Evolutionary conservation across 2,329 filamentous ascomycete species (phyloP), one percentile per base, ranked within the genome.

Genomic region (Talaromyces sp.): DNA sequence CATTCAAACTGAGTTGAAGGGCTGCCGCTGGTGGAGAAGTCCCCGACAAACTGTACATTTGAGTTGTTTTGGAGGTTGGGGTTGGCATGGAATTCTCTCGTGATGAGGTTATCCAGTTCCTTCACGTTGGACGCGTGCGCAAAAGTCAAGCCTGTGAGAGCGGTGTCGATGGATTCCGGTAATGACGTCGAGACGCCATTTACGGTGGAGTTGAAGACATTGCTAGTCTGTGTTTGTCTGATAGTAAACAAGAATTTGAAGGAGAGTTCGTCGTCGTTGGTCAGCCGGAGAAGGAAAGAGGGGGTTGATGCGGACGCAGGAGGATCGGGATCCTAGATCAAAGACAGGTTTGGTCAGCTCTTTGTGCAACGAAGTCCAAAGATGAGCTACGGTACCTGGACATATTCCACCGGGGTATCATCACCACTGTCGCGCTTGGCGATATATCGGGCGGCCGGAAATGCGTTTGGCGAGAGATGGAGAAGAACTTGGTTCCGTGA

Each of bases 51-150:
- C 70, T 96, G 90, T 44, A 99, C 95, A 72, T 98, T 98, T 60
- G 92, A 85, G 72, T 97, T 98, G 74, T 96, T 98, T 80, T 99
- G 95, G 61, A 99, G 81, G 72, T 99, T 99, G 0, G 95, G 95
- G 72, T 99, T 92, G 67, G 94, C 92, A 68, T 98, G 92, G 70
- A 99, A 98, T 75, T 99, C 95, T 68, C 93, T 85, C 16, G 94
- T 98, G 55, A 98, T 89, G 54, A 99, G 81, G 67, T 95, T 97
- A 72, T 98, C 95, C 59, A 99, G 86, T 70, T 99, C 95, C 76
- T 86, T 90, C 34, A 87, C 80, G 58, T 88, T 96, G 0, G 93
- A 91, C 50, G 91, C 94, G 75, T 94, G 94, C 65, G 96, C 89
- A 74, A 93, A 98, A 8, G 95, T 99, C 64, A 99, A 83, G 57